phyloP scores from a whole-genome alignment of 495 filamentous ascomycete species.

The Bacidia rubella region DNA sequence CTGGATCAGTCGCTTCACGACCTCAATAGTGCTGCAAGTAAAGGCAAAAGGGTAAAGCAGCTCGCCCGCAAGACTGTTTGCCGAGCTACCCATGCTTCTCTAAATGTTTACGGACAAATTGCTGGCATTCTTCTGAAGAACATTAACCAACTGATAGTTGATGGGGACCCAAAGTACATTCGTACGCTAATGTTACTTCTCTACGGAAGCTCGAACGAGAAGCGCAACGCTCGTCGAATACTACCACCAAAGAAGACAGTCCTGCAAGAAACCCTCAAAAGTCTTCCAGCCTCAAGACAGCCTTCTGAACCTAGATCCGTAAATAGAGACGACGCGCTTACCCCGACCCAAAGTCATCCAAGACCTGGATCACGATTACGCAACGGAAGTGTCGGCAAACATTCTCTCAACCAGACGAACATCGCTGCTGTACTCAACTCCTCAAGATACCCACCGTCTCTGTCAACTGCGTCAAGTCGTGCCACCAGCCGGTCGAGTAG shows the following conservation, averaged over 20 bases:
- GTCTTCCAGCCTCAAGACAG: slow-evolving; percentile 16
- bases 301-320: slow-evolving; percentile 17
- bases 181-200: slow-evolving; percentile 68
- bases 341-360: slow-evolving; percentile 46
- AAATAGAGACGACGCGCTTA: slow-evolving; percentile 38
- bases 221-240: slow-evolving; percentile 41
- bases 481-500: slow-evolving; percentile 36
- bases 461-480: slow-evolving; percentile 20
- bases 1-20: slow-evolving; percentile 60
- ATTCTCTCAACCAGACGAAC: slow-evolving; percentile 30
- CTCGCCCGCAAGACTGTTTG: slow-evolving; percentile 53
- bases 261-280: not conserved
- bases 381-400: slow-evolving; percentile 49
- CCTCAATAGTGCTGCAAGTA: slow-evolving; percentile 30
- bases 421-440: slow-evolving; percentile 8
- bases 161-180: slow-evolving; percentile 65
- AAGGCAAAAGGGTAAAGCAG: slow-evolving; percentile 8
- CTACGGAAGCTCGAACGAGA: slow-evolving; percentile 67
- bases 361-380: slow-evolving; percentile 37
- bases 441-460: slow-evolving; percentile 12
- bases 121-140: slow-evolving; percentile 55
- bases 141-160: slow-evolving; percentile 54
- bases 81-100: slow-evolving; percentile 51
- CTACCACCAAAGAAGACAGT: slow-evolving; percentile 12
- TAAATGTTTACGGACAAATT: slow-evolving; percentile 64